Conservation (phyloP, 208 protist species). For the Herpetomonas samuelpessoai region DNA sequence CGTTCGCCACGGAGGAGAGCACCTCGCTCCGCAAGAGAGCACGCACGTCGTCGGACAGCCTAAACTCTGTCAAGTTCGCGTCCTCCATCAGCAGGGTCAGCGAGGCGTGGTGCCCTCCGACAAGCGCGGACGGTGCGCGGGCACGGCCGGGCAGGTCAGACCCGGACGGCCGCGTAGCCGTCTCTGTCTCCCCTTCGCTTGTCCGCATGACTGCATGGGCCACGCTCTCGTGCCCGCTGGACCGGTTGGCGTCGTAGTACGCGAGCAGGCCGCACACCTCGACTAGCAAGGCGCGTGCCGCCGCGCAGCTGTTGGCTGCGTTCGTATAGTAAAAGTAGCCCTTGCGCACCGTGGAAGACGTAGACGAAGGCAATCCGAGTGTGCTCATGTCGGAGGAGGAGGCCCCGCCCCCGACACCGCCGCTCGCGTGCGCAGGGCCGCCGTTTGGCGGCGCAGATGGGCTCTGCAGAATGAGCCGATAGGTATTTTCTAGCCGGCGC, state of each 20-base stretch:
- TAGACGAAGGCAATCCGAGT: slow-evolving; percentile 4
- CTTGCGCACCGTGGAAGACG: slow-evolving; percentile 9
- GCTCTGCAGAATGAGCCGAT: neutral
- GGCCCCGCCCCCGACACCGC: too few relatives aligned
- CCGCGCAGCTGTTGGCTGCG: slow-evolving; percentile 3
- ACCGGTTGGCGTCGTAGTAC: slow-evolving; percentile 11
- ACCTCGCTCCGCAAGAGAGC: neutral
- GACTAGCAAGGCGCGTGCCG: slow-evolving; percentile 9
- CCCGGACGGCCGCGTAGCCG: too few relatives aligned
- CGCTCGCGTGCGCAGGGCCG: too few relatives aligned
- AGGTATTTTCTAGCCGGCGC: neutral
- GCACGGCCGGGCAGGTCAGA: neutral
- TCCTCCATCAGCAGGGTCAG: neutral
- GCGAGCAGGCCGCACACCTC: slow-evolving; percentile 14
- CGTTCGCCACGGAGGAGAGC: neutral
- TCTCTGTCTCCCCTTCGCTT: too few relatives aligned
- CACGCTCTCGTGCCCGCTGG: neutral
- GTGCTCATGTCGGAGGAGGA: slow-evolving; percentile 6
- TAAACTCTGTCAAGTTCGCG: neutral
- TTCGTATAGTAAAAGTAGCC: slow-evolving; percentile 16
- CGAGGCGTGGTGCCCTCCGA: neutral
- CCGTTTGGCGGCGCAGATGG: neutral
- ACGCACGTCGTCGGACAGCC: neutral
- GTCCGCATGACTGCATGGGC: neutral
- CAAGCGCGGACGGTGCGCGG: neutral